Evolutionary conservation across 345 rosid genomes (phyloP).

Genomic region (Eucalyptus pauciflora): DNA sequence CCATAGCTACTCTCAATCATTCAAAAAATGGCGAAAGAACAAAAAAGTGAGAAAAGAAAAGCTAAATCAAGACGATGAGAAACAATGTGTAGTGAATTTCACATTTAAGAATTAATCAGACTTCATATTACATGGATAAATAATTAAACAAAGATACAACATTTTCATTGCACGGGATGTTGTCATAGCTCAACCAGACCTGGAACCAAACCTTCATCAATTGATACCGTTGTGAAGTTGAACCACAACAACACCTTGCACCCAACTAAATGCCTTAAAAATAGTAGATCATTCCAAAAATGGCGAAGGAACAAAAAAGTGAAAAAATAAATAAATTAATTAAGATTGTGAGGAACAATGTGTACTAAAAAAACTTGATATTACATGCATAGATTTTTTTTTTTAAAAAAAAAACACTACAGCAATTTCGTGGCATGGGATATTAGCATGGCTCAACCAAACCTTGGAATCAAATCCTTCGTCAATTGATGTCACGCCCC

Average conservation of each 20-base stretch:
- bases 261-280: neutral
- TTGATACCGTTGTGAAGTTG: neutral
- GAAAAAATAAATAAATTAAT: neutral
- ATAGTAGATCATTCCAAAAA: no score
- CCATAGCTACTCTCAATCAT: neutral
- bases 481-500: neutral
- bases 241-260: neutral
- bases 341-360: neutral
- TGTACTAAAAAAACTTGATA: neutral
- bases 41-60: neutral
- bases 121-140: neutral
- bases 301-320: neutral
- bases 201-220: neutral
- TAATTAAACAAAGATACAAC: neutral
- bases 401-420: neutral
- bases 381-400: neutral
- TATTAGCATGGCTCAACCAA: neutral
- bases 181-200: neutral
- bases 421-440: fast-evolving
- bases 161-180: neutral
- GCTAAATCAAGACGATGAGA: neutral
- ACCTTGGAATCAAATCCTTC: neutral
- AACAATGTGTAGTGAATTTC: no score
- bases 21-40: neutral
- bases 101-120: no score